Conservation (phyloP, 768 basidiomycete species). For the Pleurotus cornucopiae region DNA sequence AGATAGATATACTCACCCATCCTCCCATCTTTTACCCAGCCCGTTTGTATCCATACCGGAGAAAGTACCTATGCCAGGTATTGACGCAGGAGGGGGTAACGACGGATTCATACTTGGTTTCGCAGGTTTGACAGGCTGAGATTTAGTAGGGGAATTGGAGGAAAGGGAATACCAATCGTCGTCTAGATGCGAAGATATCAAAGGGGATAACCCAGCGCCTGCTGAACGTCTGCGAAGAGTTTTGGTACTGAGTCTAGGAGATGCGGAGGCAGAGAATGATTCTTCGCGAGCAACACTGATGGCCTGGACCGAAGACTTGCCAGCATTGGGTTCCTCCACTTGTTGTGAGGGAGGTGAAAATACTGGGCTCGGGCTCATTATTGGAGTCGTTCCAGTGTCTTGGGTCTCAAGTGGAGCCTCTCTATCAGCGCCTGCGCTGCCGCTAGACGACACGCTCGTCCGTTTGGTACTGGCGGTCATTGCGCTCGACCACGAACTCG, state of each 20-base stretch:
- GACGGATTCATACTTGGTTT: constrained; percentile 8
- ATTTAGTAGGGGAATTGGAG: no score
- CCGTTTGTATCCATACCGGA: constrained; percentile 35
- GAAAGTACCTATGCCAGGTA: constrained; percentile 35
- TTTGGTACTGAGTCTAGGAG: constrained; percentile 8
- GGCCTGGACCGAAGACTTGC: no score
- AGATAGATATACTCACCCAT: constrained; percentile 33
- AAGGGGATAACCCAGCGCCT: constrained; percentile 8
- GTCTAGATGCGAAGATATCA: neutral
- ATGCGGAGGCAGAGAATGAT: no score
- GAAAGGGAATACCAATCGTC: no score
- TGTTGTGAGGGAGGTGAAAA: constrained; percentile 19
- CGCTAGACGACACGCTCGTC: constrained; percentile 11
- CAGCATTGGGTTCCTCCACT: no score
- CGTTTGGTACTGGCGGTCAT: constrained; percentile 9
- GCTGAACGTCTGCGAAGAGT: constrained; percentile 19
- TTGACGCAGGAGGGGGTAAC: constrained; percentile 31
- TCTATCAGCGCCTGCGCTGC: constrained; percentile 23
- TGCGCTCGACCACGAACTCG: constrained; percentile 18
- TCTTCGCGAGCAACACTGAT: no score
- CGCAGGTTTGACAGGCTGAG: neutral
- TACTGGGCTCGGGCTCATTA: constrained; percentile 44
- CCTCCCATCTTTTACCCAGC: constrained; percentile 59
- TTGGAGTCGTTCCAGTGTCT: constrained; percentile 35
- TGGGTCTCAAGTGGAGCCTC: constrained; percentile 1